Conservation (phyloP, 805 yeast genomes). For the Jamesozyma hellenica region DNA sequence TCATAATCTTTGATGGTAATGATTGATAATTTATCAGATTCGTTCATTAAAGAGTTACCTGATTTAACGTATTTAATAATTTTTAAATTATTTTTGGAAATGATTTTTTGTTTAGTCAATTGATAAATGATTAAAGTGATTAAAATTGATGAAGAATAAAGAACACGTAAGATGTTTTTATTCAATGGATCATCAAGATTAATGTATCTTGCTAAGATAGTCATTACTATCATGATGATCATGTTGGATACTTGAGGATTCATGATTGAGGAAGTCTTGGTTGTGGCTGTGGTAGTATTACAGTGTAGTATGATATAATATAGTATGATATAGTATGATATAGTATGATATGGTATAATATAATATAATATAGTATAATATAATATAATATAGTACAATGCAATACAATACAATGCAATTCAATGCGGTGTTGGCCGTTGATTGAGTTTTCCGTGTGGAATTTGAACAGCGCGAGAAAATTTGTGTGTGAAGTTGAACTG, state of each 20-base stretch:
- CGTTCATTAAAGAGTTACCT: constrained; percentile 69
- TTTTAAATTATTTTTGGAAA: constrained; percentile 76
- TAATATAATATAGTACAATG: no score
- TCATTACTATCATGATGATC: constrained; percentile 86
- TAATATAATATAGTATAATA: no score
- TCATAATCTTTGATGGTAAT: constrained; percentile 95
- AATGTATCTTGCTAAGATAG: constrained; percentile 84
- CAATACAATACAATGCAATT: no score
- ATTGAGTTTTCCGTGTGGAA: no score
- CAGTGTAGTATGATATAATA: no score
- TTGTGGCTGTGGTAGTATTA: no score
- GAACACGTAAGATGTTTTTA: constrained; percentile 63
- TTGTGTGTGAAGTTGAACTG: no score
- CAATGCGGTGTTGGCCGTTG: no score
- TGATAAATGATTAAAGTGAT: constrained; percentile 59
- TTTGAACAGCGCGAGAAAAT: no score
- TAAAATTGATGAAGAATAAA: constrained; percentile 57
- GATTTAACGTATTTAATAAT: constrained; percentile 86
- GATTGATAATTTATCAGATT: constrained; percentile 61
- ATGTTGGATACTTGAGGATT: constrained; percentile 83
- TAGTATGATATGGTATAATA: neutral
- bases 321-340: neutral
- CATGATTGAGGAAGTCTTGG: constrained; percentile 43
- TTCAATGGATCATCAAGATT: constrained; percentile 79
- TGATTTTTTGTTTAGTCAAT: constrained; percentile 49